phyloP scores from a whole-genome alignment of 2,329 filamentous ascomycete species.

The Talaromyces sp. region DNA sequence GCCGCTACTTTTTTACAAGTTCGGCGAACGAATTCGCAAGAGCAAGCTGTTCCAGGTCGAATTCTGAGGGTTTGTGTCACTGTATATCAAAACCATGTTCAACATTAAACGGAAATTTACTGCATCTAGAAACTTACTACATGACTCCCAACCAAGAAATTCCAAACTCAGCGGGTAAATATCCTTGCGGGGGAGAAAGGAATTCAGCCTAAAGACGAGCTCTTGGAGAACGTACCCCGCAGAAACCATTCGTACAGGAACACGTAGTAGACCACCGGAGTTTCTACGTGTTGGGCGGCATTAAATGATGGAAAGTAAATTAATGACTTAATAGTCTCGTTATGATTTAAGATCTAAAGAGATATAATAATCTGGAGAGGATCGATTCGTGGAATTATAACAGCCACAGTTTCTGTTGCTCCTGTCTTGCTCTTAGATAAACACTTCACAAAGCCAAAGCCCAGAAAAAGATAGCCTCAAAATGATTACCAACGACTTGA shows the following conservation, averaged over 20 bases:
- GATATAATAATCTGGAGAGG: not conserved
- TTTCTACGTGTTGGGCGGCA: not conserved
- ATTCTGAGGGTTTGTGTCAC: not conserved
- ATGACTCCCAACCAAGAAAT: not conserved
- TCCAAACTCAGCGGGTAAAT: not conserved
- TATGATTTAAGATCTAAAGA: not conserved
- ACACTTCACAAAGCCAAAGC: not conserved
- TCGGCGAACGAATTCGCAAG: conserved; percentile 29
- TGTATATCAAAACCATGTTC: not conserved
- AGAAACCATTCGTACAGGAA: not conserved
- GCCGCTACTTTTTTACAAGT: conserved; percentile 29
- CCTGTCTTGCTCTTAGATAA: not conserved
- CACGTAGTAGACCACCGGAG: not conserved
- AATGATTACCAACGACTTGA: conserved; percentile 28
- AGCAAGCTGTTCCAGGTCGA: conserved; percentile 15
- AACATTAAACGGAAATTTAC: not conserved
- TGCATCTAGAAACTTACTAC: not conserved
- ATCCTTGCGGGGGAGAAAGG: not conserved
- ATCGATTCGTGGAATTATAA: not conserved
- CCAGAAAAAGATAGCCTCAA: not conserved
- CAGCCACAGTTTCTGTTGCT: not conserved
- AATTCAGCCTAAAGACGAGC: not conserved
- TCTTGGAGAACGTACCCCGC: not conserved
- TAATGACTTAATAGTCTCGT: not conserved
- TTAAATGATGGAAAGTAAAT: not conserved